Percentiles rank a stretch among this genome's conserved stretches.
phyloP scores from a whole-genome alignment of 2,329 filamentous ascomycete species.

The Epicoccum sorghinum region DNA sequence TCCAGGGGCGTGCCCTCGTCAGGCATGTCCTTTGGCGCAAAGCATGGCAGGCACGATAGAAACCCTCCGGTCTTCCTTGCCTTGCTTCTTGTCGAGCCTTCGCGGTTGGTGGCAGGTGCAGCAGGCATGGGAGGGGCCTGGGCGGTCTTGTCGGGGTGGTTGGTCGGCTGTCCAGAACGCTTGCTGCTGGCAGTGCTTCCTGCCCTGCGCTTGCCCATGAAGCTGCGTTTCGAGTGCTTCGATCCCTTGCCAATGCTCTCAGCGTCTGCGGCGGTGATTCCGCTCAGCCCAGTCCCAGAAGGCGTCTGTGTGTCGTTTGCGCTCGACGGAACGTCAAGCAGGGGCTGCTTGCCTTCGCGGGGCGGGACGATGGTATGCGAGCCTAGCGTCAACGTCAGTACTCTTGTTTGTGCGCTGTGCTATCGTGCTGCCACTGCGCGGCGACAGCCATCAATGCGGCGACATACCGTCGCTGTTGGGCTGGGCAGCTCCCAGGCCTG shows the following conservation, averaged over 20 bases:
- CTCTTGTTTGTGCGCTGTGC: background rate
- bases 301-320: constrained; percentile 41
- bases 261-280: constrained; percentile 52
- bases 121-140: constrained; percentile 40
- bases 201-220: constrained; percentile 53
- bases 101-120: constrained; percentile 36
- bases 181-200: constrained; percentile 55
- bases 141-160: constrained; percentile 49
- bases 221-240: constrained; percentile 52
- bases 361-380: constrained; percentile 25
- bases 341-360: constrained; percentile 44
- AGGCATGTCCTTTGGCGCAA: constrained; percentile 67
- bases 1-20: constrained; percentile 53
- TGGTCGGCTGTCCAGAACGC: constrained; percentile 48
- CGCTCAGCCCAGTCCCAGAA: constrained; percentile 50
- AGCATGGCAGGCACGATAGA: constrained; percentile 68
- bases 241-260: constrained; percentile 54
- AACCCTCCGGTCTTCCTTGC: constrained; percentile 51
- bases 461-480: constrained; percentile 45
- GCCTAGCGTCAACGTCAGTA: constrained; percentile 6
- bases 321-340: constrained; percentile 46
- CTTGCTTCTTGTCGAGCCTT: constrained; percentile 46
- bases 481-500: constrained; percentile 33
- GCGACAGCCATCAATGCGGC: background rate
- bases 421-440: background rate